These are phyloP conservation scores for Dictyophora rubrovolvata DNA, from an alignment of 768 basidiomycete genomes.

Conservation along the genomic window DNA sequence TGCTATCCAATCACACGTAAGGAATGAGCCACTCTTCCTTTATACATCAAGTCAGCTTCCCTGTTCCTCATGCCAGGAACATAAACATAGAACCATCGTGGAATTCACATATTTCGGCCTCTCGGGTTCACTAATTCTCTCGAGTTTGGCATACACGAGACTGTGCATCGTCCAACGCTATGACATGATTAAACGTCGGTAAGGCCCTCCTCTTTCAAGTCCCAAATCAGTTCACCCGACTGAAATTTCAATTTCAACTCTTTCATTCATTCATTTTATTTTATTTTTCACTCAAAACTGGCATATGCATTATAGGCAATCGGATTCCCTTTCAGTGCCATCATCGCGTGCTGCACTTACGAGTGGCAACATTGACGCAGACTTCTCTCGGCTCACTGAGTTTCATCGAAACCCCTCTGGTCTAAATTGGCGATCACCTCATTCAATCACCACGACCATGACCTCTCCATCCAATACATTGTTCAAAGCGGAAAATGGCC, in stretches of 20 bases:
- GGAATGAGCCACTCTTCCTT: neutral
- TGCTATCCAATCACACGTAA: neutral
- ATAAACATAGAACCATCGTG: neutral
- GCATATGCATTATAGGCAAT: neutral
- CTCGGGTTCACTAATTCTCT: neutral
- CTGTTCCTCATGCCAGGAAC: too few species aligned
- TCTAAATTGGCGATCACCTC: neutral
- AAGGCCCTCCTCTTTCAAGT: neutral
- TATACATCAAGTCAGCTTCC: neutral
- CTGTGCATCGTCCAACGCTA: conserved; percentile 5
- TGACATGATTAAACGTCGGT: neutral
- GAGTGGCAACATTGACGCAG: neutral
- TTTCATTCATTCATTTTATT: neutral
- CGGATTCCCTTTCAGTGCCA: too few species aligned
- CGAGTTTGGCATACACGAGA: neutral
- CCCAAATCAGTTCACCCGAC: neutral
- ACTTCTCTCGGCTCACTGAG: neutral
- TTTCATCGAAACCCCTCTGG: neutral
- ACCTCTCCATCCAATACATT: too few species aligned
- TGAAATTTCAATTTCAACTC: too few species aligned
- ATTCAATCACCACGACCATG: neutral
- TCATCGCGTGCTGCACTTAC: neutral
- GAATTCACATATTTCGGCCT: conserved; percentile 1
- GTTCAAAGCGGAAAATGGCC: too few species aligned
- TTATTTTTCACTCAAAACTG: neutral